Percentiles rank a stretch among this genome's conserved stretches.
These are phyloP conservation scores for Sinapis alba DNA, from an alignment of 441 rosid genomes.

Conservation along the genomic window DNA sequence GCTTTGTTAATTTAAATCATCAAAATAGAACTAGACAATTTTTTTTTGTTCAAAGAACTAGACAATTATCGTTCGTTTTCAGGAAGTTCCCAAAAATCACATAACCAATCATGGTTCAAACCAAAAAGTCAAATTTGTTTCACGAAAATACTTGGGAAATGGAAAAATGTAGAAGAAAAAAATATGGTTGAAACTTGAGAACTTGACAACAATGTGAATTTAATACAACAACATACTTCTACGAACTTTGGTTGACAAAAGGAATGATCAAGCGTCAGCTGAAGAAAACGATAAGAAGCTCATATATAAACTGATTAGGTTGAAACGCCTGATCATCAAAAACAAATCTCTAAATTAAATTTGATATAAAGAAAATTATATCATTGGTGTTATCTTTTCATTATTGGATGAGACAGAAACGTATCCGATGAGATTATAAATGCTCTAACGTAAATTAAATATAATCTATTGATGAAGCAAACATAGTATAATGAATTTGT, in stretches of 20 bases:
- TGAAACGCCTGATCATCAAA: not conserved
- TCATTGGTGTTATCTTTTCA: conserved; percentile 10
- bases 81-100: not conserved
- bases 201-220: conserved; percentile 39
- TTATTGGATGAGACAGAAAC: conserved; percentile 17
- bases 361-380: not conserved
- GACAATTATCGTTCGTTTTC: not conserved
- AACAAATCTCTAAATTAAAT: not conserved
- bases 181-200: conserved; percentile 41
- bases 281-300: not conserved
- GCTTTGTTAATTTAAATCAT: too few relatives aligned
- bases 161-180: conserved; percentile 25
- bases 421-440: conserved; percentile 22
- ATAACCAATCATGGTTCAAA: too few relatives aligned
- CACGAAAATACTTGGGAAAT: conserved; percentile 23
- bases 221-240: conserved; percentile 1
- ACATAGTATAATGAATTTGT: conserved; percentile 25
- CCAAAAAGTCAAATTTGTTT: conserved; percentile 37
- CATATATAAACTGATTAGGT: not conserved
- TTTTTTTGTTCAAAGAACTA: too few relatives aligned
- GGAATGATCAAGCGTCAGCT: not conserved
- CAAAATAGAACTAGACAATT: too few relatives aligned
- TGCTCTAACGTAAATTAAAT: conserved; percentile 21
- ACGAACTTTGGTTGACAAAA: conserved; percentile 18
- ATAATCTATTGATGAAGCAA: conserved; percentile 22